Conservation (phyloP, 2,329 filamentous ascomycete species). For the Fusarium staphyleae region DNA sequence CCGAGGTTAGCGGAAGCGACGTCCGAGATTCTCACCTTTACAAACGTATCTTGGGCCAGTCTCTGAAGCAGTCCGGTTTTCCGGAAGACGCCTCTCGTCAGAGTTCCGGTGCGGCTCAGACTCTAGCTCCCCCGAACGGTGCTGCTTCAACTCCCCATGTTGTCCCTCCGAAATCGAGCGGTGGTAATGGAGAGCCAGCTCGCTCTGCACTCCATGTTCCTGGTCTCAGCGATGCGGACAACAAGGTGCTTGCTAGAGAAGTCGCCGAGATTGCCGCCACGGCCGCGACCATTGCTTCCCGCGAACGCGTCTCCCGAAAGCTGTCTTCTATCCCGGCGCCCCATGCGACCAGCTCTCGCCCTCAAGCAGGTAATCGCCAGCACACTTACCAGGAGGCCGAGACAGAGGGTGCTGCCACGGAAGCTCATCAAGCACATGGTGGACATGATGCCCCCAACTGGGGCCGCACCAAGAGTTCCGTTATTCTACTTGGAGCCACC, state of each 20-base stretch:
- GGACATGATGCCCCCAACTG: slow-evolving; percentile 99
- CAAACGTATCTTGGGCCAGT: slow-evolving; percentile 91
- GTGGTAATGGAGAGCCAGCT: slow-evolving; percentile 45
- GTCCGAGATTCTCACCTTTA: slow-evolving; percentile 90
- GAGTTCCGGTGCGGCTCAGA: slow-evolving; percentile 47
- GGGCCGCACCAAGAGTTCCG: slow-evolving; percentile 87
- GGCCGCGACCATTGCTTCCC: slow-evolving; percentile 84
- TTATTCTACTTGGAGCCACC: slow-evolving; percentile 89
- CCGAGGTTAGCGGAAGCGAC: slow-evolving; percentile 64
- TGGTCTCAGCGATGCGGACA: slow-evolving; percentile 82
- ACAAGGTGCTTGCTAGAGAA: slow-evolving; percentile 79
- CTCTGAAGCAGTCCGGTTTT: slow-evolving; percentile 82
- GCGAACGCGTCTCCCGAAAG: slow-evolving; percentile 64
- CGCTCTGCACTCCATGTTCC: slow-evolving; percentile 62
- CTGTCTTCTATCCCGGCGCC: slow-evolving; percentile 43
- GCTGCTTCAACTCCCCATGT: slow-evolving; percentile 68
- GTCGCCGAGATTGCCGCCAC: slow-evolving; percentile 95
- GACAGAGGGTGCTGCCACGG: slow-evolving; percentile 44
- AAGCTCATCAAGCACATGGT: slow-evolving; percentile 58
- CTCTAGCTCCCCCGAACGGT: slow-evolving; percentile 51
- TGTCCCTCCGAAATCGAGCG: slow-evolving; percentile 73
- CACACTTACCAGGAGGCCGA: slow-evolving; percentile 28
- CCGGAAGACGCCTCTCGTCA: slow-evolving; percentile 55
- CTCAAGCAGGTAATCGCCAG: slow-evolving; percentile 46
- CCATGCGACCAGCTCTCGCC: slow-evolving; percentile 28